Evolutionary conservation across 352 stramenopile genomes (phyloP).

Genomic region (Phytophthora fragariae): DNA sequence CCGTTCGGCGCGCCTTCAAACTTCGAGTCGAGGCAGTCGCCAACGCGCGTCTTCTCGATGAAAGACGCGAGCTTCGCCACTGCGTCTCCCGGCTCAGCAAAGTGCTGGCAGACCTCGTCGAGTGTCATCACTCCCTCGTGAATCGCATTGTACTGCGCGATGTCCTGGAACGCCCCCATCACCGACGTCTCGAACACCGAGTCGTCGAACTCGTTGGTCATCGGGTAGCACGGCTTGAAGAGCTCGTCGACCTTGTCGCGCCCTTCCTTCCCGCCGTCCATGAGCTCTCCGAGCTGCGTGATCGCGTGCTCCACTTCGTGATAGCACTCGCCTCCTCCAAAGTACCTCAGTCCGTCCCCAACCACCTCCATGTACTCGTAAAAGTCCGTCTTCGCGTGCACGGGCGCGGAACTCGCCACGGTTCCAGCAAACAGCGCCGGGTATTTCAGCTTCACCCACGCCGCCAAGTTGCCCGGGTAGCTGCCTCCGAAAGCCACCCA

Average conservation of each 20-base stretch:
- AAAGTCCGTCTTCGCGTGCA: conserved; percentile 88
- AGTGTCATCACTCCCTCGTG: conserved; percentile 60
- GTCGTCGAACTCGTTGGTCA: conserved; percentile 83
- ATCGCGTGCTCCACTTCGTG: conserved; percentile 74
- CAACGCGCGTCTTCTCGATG: conserved; percentile 59
- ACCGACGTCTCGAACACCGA: conserved; percentile 81
- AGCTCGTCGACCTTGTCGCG: conserved; percentile 54
- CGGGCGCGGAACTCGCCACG: conserved; percentile 91
- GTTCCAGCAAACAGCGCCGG: conserved; percentile 92
- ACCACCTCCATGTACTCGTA: conserved; percentile 91
- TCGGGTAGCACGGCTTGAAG: conserved; percentile 75
- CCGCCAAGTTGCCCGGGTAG: conserved; percentile 95
- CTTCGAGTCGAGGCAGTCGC: conserved; percentile 79
- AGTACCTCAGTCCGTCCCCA: conserved; percentile 78
- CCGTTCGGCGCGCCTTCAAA: conserved; percentile 74
- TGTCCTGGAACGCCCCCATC: conserved; percentile 83
- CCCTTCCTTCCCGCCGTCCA: conserved; percentile 59
- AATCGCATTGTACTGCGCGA: conserved; percentile 79
- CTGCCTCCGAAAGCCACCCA: conserved; percentile 96
- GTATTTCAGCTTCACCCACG: conserved; percentile 94
- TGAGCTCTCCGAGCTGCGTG: conserved; percentile 52
- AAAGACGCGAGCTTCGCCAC: conserved; percentile 66
- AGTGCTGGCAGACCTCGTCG: conserved; percentile 70
- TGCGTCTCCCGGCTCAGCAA: conserved; percentile 41
- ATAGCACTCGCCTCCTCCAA: conserved; percentile 86